Evolutionary conservation across 2,329 filamentous ascomycete genomes (phyloP).

Genomic region (Colletotrichum gloeosporioides): DNA sequence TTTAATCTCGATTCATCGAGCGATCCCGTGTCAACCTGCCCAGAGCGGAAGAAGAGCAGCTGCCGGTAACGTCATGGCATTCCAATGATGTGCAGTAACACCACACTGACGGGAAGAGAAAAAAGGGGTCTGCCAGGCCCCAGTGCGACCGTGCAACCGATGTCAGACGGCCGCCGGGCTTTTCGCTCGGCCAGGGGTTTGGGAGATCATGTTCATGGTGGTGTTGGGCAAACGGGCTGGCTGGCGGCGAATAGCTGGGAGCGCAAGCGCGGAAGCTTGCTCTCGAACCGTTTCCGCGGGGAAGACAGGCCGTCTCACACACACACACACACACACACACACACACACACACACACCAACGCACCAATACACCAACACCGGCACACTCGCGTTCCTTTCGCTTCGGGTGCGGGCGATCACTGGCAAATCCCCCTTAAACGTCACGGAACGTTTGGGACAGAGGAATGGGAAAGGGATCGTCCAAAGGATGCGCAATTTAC

Average conservation of each 20-base stretch:
- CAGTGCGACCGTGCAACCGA: neutral
- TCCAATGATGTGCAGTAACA: neutral
- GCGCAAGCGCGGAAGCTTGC: neutral
- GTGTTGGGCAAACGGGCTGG: neutral
- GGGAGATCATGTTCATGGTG: neutral
- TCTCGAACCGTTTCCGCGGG: neutral
- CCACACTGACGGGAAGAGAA: neutral
- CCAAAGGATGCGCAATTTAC: neutral
- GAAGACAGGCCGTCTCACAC: neutral
- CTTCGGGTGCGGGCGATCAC: constrained; percentile 1
- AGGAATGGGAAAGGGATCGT: constrained; percentile 2
- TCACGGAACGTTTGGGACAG: constrained; percentile 6
- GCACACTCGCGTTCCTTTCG: neutral
- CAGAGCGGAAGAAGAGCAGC: constrained; percentile 10
- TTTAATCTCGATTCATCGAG: constrained; percentile 14
- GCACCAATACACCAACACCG: neutral
- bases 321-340: neutral
- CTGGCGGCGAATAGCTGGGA: neutral
- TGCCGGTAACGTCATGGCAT: constrained; percentile 11
- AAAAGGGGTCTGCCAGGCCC: neutral
- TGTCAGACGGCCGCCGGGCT: neutral
- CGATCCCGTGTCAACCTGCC: constrained; percentile 18
- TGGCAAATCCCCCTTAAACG: constrained; percentile 13
- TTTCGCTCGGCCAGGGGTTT: neutral
- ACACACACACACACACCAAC: neutral